Percentiles rank a stretch among this genome's conserved stretches.
phyloP scores from a whole-genome alignment of 352 stramenopile species.

The Halophytophthora polymorphica region DNA sequence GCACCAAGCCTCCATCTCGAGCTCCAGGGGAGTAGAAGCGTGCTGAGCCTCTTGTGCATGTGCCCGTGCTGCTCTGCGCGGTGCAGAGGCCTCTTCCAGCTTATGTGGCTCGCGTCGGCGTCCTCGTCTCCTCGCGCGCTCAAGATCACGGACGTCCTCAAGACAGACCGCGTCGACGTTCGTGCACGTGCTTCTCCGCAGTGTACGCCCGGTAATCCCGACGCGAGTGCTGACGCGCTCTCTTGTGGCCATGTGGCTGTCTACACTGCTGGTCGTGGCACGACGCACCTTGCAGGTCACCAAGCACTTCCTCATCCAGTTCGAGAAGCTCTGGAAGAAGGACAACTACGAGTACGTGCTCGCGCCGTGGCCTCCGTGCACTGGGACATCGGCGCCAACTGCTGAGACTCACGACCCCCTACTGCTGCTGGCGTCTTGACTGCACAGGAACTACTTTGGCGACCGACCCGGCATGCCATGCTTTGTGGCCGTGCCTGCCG shows the following conservation, averaged over 20 bases:
- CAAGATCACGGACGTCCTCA: slow-evolving; percentile 70
- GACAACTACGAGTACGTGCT: slow-evolving; percentile 61
- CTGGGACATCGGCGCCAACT: neutral
- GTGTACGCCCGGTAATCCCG: neutral
- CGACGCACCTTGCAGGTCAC: slow-evolving; percentile 27
- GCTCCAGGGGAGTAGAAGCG: too few relatives aligned
- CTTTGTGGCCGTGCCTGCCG: neutral
- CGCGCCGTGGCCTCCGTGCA: neutral
- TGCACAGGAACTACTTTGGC: slow-evolving; percentile 54
- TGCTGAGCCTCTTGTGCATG: slow-evolving; percentile 2
- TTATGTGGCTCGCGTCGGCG: slow-evolving; percentile 77
- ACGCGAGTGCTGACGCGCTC: neutral
- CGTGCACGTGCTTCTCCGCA: neutral
- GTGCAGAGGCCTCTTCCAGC: slow-evolving; percentile 61
- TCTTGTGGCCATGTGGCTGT: neutral
- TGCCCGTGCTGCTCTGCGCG: neutral
- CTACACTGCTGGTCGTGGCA: neutral
- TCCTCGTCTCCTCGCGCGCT: slow-evolving; percentile 46
- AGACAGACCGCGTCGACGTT: slow-evolving; percentile 61
- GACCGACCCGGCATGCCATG: slow-evolving; percentile 18
- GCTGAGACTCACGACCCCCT: neutral
- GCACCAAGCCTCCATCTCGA: neutral
- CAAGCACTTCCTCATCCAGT: slow-evolving; percentile 63
- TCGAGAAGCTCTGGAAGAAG: slow-evolving; percentile 81
- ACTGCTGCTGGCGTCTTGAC: neutral